Percentiles rank a stretch among this genome's conserved stretches.
Conservation (phyloP, 208 protist genomes). For the Wallacemonas sp. region DNA sequence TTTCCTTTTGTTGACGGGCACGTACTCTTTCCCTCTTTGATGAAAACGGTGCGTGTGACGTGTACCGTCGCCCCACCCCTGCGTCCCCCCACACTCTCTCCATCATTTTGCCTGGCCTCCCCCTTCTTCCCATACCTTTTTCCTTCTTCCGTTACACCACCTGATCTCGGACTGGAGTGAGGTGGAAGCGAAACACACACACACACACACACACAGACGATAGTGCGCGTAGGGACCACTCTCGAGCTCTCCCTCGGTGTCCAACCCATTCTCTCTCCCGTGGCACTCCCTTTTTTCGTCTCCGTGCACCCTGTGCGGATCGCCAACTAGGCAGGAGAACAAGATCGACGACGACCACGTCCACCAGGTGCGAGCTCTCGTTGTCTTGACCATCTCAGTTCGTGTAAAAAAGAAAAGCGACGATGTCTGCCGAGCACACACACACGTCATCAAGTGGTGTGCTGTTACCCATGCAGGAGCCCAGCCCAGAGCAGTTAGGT, state of each 20-base stretch:
- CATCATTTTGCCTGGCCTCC: neutral
- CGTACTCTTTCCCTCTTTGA: neutral
- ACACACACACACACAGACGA: conserved; percentile 3
- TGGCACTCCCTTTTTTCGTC: too few species aligned
- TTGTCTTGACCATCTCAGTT: too few species aligned
- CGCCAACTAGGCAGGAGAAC: neutral
- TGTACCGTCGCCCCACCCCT: too few species aligned
- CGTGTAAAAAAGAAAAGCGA: neutral
- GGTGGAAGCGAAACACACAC: conserved; percentile 3
- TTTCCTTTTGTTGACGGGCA: neutral
- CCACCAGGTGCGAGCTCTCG: neutral
- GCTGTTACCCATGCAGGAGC: conserved; percentile 1
- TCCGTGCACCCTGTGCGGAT: too few species aligned
- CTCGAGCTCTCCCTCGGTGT: too few species aligned
- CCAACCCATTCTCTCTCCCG: too few species aligned
- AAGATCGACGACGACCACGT: neutral
- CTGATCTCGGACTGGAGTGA: neutral
- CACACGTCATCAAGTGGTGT: neutral
- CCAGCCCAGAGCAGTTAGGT: neutral
- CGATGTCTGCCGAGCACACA: neutral
- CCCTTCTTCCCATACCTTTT: too few species aligned
- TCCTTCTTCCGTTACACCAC: neutral
- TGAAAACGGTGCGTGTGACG: neutral
- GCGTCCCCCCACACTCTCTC: neutral
- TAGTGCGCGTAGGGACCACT: neutral